phyloP scores from a whole-genome alignment of 495 filamentous ascomycete genomes.

The Letharia lupina region DNA sequence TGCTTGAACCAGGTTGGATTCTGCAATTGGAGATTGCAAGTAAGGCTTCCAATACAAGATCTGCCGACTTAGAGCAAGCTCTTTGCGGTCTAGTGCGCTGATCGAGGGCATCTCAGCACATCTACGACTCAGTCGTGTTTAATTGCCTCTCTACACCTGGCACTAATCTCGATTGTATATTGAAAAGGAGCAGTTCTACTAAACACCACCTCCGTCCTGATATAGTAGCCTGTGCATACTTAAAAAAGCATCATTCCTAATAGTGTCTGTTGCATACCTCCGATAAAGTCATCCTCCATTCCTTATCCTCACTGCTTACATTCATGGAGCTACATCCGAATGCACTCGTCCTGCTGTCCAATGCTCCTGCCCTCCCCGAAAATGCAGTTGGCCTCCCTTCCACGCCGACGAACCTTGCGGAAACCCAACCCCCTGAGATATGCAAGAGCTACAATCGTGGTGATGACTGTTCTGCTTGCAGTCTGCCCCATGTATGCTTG shows the following conservation, averaged over 20 bases:
- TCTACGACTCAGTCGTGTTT: constrained; percentile 17
- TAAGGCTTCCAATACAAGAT: constrained; percentile 18
- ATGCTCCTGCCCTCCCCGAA: constrained; percentile 30
- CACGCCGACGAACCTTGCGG: constrained; percentile 19
- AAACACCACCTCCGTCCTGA: neutral
- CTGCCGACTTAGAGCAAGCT: constrained; percentile 10
- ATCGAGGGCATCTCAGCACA: constrained; percentile 8
- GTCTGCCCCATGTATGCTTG: constrained; percentile 6
- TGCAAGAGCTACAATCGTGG: constrained; percentile 15
- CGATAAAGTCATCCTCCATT: constrained; percentile 10
- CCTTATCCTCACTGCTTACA: constrained; percentile 11
- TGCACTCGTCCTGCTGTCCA: constrained; percentile 35
- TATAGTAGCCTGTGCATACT: constrained; percentile 14
- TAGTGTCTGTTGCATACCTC: constrained; percentile 22
- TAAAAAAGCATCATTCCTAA: constrained; percentile 8
- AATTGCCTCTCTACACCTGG: constrained; percentile 19
- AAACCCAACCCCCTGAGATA: constrained; percentile 2
- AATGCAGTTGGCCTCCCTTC: neutral
- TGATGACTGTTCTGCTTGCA: constrained; percentile 8
- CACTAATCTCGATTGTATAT: constrained; percentile 16
- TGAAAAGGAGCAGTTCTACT: neutral
- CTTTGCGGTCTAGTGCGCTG: constrained; percentile 10
- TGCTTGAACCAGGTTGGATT: constrained; percentile 19
- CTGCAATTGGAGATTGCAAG: constrained; percentile 20
- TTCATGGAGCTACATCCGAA: constrained; percentile 24